Percentiles rank a stretch among this genome's conserved stretches.
Conservation (phyloP, 805 yeast species). For the Candida rishiriensis region DNA sequence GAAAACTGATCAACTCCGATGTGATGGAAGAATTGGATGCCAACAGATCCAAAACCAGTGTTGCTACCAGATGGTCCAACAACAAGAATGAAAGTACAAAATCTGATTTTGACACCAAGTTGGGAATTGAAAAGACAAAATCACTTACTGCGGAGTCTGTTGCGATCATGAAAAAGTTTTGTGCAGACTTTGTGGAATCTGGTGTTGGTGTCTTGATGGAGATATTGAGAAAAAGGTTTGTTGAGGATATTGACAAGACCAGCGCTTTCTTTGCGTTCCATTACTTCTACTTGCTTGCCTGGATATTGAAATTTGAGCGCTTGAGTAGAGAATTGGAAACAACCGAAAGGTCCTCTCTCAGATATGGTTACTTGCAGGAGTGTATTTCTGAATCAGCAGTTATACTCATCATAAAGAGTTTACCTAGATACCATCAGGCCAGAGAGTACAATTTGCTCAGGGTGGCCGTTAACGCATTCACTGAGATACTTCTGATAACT, state of each 20-base stretch:
- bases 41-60: constrained; percentile 57
- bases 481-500: constrained; percentile 50
- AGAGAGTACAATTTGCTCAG: constrained; percentile 60
- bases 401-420: constrained; percentile 37
- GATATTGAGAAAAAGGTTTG: constrained; percentile 37
- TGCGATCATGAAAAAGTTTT: constrained; percentile 38
- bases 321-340: constrained; percentile 25
- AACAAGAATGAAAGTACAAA: constrained; percentile 22
- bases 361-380: constrained; percentile 28
- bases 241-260: constrained; percentile 27
- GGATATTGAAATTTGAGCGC: constrained; percentile 73
- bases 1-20: constrained; percentile 36
- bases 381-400: constrained; percentile 61
- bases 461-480: constrained; percentile 64
- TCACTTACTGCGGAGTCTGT: constrained; percentile 31
- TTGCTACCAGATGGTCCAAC: constrained; percentile 7
- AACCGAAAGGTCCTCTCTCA: constrained; percentile 28
- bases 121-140: constrained; percentile 18
- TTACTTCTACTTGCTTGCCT: constrained; percentile 58
- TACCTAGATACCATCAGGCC: constrained; percentile 36
- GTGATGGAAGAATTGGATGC: constrained; percentile 63
- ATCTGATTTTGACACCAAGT: constrained; percentile 27
- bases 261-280: constrained; percentile 33
- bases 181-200: constrained; percentile 61
- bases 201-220: constrained; percentile 65